These are phyloP conservation scores for Botrytis sinoallii DNA, from an alignment of 2,329 filamentous ascomycete genomes.

Conservation along the genomic window DNA sequence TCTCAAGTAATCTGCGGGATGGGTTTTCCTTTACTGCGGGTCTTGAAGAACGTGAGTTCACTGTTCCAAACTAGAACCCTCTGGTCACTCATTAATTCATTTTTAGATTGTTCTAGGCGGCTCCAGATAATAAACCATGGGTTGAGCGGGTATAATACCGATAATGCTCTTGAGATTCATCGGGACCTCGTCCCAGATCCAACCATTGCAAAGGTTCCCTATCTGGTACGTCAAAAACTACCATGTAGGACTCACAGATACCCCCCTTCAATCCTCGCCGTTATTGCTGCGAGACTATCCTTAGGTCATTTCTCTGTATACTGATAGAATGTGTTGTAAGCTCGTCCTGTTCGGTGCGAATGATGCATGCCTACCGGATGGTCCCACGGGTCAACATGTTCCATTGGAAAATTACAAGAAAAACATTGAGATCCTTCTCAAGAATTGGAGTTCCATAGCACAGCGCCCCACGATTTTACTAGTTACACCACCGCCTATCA, in stretches of 20 bases:
- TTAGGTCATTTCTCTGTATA: background rate
- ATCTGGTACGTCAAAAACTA: slow-evolving; percentile 46
- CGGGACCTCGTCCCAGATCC: slow-evolving; percentile 69
- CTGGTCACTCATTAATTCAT: slow-evolving; percentile 19
- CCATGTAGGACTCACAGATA: background rate
- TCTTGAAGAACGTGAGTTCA: slow-evolving; percentile 42
- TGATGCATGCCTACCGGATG: slow-evolving; percentile 68
- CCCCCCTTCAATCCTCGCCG: background rate
- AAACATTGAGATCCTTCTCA: slow-evolving; percentile 70
- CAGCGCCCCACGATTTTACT: slow-evolving; percentile 74
- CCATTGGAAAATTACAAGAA: slow-evolving; percentile 69
- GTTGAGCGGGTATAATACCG: slow-evolving; percentile 77
- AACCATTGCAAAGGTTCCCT: slow-evolving; percentile 58
- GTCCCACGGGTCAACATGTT: slow-evolving; percentile 65
- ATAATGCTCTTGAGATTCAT: slow-evolving; percentile 67
- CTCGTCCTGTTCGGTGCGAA: slow-evolving; percentile 83
- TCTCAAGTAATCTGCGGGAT: slow-evolving; percentile 55
- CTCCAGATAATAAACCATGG: slow-evolving; percentile 88
- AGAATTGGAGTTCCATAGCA: slow-evolving; percentile 56
- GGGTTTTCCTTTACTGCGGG: slow-evolving; percentile 74
- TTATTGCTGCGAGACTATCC: background rate
- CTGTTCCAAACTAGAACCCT: slow-evolving; percentile 15
- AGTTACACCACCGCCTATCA: slow-evolving; percentile 77
- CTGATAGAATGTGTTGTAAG: slow-evolving; percentile 12
- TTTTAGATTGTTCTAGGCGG: slow-evolving; percentile 67